These are phyloP conservation scores for Atkinsonella texensis DNA, from an alignment of 2,329 filamentous ascomycete genomes.

Conservation along the genomic window DNA sequence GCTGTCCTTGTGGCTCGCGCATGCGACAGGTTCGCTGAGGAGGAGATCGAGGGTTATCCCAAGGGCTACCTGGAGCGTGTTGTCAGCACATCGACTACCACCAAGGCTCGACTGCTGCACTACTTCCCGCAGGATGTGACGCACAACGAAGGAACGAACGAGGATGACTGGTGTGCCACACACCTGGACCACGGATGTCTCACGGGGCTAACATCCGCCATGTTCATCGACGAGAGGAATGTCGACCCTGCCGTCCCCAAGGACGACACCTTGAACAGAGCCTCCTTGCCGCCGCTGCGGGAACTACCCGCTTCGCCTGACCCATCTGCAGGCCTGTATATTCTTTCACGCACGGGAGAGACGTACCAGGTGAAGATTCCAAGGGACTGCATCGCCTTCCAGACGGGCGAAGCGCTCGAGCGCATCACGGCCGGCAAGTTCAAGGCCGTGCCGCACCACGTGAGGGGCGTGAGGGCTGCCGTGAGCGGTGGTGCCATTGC, in stretches of 20 bases:
- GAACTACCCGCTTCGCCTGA: constrained; percentile 73
- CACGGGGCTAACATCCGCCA: constrained; percentile 85
- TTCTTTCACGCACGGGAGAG: constrained; percentile 69
- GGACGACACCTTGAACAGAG: constrained; percentile 11
- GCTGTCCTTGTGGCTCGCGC: constrained; percentile 81
- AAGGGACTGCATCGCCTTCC: constrained; percentile 83
- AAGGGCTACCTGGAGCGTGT: constrained; percentile 74
- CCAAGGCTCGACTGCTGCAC: constrained; percentile 83
- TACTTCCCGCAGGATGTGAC: constrained; percentile 60
- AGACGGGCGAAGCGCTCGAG: constrained; percentile 87
- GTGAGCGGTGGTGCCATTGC: constrained; percentile 44
- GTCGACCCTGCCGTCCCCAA: constrained; percentile 23
- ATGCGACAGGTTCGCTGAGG: constrained; percentile 74
- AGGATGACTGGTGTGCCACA: constrained; percentile 91
- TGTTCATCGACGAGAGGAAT: constrained; percentile 77
- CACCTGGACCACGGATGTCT: constrained; percentile 88
- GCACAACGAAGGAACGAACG: constrained; percentile 25
- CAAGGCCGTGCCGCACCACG: constrained; percentile 92
- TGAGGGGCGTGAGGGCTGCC: constrained; percentile 57
- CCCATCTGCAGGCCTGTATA: constrained; percentile 80
- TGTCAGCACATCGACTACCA: constrained; percentile 73
- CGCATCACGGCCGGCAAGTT: constrained; percentile 85
- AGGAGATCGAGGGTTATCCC: constrained; percentile 67
- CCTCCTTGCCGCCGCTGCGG: constrained; percentile 38
- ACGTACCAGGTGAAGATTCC: constrained; percentile 91